These are phyloP conservation scores for Davidsoniella virescens DNA, from an alignment of 2,329 filamentous ascomycete genomes.

Conservation along the genomic window DNA sequence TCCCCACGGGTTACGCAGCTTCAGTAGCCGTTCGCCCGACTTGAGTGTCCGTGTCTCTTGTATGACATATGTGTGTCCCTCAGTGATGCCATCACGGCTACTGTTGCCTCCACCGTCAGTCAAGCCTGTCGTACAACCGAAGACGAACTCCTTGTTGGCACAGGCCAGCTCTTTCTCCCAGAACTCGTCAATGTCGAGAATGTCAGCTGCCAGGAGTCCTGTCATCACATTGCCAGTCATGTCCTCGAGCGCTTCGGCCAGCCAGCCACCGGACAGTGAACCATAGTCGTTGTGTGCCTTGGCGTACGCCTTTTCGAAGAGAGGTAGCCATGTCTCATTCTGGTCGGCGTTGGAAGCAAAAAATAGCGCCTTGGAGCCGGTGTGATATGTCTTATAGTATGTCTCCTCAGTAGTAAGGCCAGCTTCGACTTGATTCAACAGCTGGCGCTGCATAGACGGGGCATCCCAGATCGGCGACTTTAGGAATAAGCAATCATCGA, in stretches of 20 bases:
- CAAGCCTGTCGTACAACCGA: conserved; percentile 37
- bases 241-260: conserved; percentile 42
- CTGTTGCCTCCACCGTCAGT: conserved; percentile 27
- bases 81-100: conserved; percentile 39
- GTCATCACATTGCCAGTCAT: conserved; percentile 50
- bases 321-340: conserved; percentile 69
- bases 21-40: conserved; percentile 37
- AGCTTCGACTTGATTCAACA: conserved; percentile 60
- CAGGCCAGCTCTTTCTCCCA: conserved; percentile 65
- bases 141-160: conserved; percentile 63
- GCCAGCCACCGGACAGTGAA: conserved; percentile 54
- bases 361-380: conserved; percentile 59
- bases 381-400: conserved; percentile 56
- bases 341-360: conserved; percentile 61
- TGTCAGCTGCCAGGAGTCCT: conserved; percentile 48
- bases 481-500: conserved; percentile 81
- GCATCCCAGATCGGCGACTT: conserved; percentile 72
- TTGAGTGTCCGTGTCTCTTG: conserved; percentile 20
- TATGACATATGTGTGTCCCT: conserved; percentile 45
- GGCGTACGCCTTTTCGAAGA: conserved; percentile 70
- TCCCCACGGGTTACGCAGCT: conserved; percentile 45
- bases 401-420: conserved; percentile 52
- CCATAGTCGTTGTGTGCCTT: conserved; percentile 69
- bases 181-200: conserved; percentile 47
- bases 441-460: conserved; percentile 54